Evolutionary conservation across 2,329 filamentous ascomycete genomes (phyloP).

Genomic region (Colletotrichum eleusines): DNA sequence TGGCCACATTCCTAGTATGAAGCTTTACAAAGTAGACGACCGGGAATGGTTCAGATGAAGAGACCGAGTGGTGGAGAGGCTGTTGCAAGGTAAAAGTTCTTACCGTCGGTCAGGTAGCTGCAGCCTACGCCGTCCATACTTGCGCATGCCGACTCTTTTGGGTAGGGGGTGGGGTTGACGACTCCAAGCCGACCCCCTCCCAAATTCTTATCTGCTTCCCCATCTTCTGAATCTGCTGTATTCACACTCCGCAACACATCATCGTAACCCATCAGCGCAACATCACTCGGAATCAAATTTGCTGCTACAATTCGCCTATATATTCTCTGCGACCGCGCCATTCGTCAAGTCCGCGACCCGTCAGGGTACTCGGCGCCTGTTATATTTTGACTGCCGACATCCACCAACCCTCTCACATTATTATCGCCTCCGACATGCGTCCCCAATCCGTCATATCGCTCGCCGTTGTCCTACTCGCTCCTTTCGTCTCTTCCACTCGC

Average conservation of each 20-base stretch:
- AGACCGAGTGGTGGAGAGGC: not conserved
- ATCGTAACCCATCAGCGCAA: not conserved
- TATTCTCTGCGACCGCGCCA: not conserved
- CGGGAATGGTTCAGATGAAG: not conserved
- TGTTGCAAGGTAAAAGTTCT: not conserved
- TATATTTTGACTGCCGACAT: not conserved
- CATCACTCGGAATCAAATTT: not conserved
- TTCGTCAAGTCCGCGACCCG: not conserved
- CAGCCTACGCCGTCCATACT: constrained; percentile 22
- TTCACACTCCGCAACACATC: not conserved
- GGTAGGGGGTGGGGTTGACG: not conserved
- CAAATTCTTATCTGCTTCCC: constrained; percentile 22
- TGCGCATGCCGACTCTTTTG: constrained; percentile 4
- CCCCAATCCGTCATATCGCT: constrained; percentile 23
- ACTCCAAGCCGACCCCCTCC: not conserved
- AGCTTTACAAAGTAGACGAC: not conserved
- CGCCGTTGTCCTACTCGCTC: constrained; percentile 43
- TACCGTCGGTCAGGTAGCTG: constrained; percentile 11
- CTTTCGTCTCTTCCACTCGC: constrained; percentile 48
- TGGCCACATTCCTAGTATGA: not conserved
- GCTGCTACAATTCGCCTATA: not conserved
- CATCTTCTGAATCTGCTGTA: constrained; percentile 10
- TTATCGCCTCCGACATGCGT: constrained; percentile 29
- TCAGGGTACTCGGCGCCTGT: constrained; percentile 5
- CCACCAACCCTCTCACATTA: not conserved